phyloP scores from a whole-genome alignment of 495 filamentous ascomycete species.

The Penicillium atrosanguineum region DNA sequence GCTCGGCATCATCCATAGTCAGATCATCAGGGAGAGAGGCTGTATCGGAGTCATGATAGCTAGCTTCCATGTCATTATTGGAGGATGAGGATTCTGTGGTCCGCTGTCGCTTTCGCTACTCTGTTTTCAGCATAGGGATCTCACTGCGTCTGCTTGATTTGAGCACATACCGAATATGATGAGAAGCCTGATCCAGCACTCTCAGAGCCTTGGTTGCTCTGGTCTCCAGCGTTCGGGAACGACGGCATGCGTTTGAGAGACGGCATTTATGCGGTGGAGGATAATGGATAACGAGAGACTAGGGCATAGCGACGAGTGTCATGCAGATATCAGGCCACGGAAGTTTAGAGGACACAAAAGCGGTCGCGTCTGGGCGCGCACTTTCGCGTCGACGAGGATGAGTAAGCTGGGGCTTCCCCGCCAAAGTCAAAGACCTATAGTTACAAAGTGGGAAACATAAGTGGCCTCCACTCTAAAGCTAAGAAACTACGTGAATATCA shows the following conservation, averaged over 20 bases:
- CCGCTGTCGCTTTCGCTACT: slow-evolving; percentile 40
- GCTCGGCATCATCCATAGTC: slow-evolving; percentile 45
- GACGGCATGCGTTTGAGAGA: slow-evolving; percentile 49
- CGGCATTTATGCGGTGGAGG: slow-evolving; percentile 26
- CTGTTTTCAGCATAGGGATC: slow-evolving; percentile 14
- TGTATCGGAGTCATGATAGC: slow-evolving; percentile 22
- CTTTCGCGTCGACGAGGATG: slow-evolving; percentile 11
- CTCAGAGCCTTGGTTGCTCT: slow-evolving; percentile 26
- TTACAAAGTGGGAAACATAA: too few relatives aligned
- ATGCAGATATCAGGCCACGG: neutral
- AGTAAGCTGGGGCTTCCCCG: slow-evolving; percentile 8
- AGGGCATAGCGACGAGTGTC: slow-evolving; percentile 8
- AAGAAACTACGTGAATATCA: neutral
- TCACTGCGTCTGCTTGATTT: neutral
- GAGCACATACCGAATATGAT: slow-evolving; percentile 42
- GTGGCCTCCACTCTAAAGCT: too few relatives aligned
- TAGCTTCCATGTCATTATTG: slow-evolving; percentile 22
- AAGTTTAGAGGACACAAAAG: neutral
- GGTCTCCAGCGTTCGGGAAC: slow-evolving; percentile 44
- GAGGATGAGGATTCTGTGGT: slow-evolving; percentile 24
- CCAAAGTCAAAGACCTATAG: neutral
- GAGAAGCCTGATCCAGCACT: slow-evolving; percentile 44
- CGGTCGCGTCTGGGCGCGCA: slow-evolving; percentile 13
- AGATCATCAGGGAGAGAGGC: slow-evolving; percentile 34
- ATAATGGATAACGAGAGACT: neutral